These are phyloP conservation scores for Rhododendron griersonianum DNA, from an alignment of 148 eudicot species.

Conservation along the genomic window DNA sequence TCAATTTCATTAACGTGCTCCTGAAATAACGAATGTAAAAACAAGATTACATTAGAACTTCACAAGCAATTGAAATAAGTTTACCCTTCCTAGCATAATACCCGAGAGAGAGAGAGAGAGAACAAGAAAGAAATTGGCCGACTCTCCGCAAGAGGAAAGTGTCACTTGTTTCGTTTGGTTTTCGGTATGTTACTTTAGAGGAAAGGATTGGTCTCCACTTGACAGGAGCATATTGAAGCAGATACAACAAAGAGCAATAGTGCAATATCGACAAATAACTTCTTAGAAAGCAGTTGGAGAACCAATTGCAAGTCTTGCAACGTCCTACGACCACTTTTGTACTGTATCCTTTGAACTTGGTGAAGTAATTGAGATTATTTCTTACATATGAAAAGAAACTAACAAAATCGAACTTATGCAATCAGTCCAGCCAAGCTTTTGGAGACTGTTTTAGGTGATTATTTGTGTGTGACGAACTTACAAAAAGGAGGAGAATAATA, in stretches of 20 bases:
- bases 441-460: background rate
- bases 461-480: background rate
- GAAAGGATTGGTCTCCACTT: background rate
- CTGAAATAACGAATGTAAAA: slow-evolving; percentile 24
- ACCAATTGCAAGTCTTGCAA: background rate
- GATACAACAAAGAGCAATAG: background rate
- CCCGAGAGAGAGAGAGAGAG: background rate
- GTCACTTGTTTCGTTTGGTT: background rate
- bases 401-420: background rate
- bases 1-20: slow-evolving; percentile 84
- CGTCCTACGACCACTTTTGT: background rate
- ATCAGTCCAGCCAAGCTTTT: background rate
- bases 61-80: background rate
- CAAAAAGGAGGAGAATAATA: slow-evolving; percentile 20
- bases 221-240: background rate
- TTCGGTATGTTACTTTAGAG: background rate
- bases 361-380: background rate
- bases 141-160: background rate
- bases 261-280: background rate
- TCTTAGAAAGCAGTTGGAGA: background rate
- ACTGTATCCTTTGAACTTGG: background rate
- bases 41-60: background rate
- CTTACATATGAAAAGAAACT: background rate
- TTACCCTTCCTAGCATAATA: background rate
- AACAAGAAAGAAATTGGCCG: background rate